Evolutionary conservation across 2,329 filamentous ascomycete species (phyloP), one percentile per base, ranked within the genome.

Genomic region (Scytalidium lignicola): DNA sequence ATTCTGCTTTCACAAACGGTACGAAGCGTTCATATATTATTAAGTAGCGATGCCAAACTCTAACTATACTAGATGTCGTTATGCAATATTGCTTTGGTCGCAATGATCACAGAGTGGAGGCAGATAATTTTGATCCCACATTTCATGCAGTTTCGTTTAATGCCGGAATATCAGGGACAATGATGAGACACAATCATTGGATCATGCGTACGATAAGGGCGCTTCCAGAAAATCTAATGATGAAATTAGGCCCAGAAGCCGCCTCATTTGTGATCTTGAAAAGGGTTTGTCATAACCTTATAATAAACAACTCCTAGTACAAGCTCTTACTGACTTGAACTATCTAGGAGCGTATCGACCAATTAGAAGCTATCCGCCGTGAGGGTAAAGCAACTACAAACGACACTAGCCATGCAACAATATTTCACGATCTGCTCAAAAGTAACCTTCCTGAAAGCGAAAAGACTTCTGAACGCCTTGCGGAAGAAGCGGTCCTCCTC

Each of bases 401-500:
- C 37, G 44, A 47, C 10, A 43, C 45, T 4, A 41, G 50, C 10
- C 48, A 57, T 59, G 41, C 50, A 53, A 62, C 58, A 12, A 58
- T 62, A 41, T 62, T 62, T 43, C 51, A 62, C 40, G 55, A 55
- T n/a, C 54, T 62, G 5, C 46, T 62, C 2, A 37, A 53, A 12
- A 59, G 56, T 23, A 46, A 59, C n/a, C 61, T 73, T 0, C 65
- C 69, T 1, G 32, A 54, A 1, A 20, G 55, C 3, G 70, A 70
- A 39, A 71, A 70, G 51, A 54, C 58, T 0, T 18, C 58, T 1
- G 21, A 43, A 1, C 60, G 70, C 1, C 54, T 72, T 5, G 54
- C 54, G 6, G 55, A 64, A 8, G 70, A 73, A 18, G 63, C 58
- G 15, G 52, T 59, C 1, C 41, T 69, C 1, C 58, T 66, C 10